Conservation (phyloP, 345 rosid species). For the Eucalyptus leucophloia region DNA sequence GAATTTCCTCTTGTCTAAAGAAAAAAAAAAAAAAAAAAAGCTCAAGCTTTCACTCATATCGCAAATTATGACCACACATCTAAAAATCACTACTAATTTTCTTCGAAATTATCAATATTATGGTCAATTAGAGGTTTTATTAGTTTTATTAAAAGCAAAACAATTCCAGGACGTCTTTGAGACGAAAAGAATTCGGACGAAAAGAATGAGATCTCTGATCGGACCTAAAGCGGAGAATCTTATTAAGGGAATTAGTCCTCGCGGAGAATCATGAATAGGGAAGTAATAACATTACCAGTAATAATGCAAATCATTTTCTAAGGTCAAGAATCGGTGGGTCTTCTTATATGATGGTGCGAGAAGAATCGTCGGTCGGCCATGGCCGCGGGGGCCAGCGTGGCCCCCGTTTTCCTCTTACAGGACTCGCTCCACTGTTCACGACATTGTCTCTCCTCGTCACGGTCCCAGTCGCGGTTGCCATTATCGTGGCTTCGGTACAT, state of each 20-base stretch:
- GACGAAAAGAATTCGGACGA: neutral
- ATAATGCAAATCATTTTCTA: neutral
- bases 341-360: neutral
- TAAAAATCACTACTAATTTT: neutral
- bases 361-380: neutral
- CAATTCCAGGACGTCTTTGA: too few relatives aligned
- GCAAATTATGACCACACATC: accelerated
- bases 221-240: neutral
- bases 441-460: neutral
- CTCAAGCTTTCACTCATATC: too few relatives aligned
- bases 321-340: neutral
- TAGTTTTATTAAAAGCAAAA: too few relatives aligned
- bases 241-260: neutral
- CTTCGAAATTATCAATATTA: neutral
- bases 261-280: too few relatives aligned
- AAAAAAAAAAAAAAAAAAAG: neutral
- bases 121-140: neutral
- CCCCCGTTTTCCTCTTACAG: neutral
- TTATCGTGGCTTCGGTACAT: neutral
- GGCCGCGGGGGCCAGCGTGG: neutral
- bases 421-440: neutral
- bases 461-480: neutral
- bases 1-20: neutral
- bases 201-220: neutral
- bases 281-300: too few relatives aligned